phyloP scores from a whole-genome alignment of 2,329 filamentous ascomycete genomes.

The Fusarium burgessii region DNA sequence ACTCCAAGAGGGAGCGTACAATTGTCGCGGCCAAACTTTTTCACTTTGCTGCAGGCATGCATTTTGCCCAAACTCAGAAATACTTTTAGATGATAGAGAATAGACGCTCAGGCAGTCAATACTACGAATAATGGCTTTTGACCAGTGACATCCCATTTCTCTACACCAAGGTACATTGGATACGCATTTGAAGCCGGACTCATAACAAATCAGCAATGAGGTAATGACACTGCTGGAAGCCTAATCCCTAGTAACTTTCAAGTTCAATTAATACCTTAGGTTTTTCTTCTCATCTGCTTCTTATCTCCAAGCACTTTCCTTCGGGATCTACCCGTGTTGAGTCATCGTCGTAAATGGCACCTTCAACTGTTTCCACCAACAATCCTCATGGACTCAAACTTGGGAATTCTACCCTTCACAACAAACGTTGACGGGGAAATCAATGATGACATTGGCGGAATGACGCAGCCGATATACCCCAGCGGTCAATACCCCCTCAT shows the following conservation, averaged over 20 bases:
- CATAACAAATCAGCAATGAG: too few species aligned
- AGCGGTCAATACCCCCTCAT: background rate
- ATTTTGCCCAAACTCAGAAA: constrained; percentile 47
- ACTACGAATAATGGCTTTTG: too few species aligned
- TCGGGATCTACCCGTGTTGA: background rate
- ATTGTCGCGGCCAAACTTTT: constrained; percentile 46
- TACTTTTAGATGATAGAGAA: constrained; percentile 32
- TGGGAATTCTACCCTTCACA: background rate
- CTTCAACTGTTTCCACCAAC: background rate
- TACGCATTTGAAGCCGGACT: too few species aligned
- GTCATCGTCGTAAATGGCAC: background rate
- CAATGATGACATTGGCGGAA: background rate
- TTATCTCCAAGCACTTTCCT: too few species aligned
- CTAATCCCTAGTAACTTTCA: too few species aligned
- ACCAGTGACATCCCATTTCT: too few species aligned
- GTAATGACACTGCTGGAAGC: too few species aligned
- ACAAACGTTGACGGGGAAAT: background rate
- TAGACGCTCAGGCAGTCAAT: background rate
- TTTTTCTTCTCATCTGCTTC: too few species aligned
- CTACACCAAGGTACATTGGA: too few species aligned
- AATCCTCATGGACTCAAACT: background rate
- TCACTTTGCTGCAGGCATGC: constrained; percentile 47
- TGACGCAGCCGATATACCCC: background rate
- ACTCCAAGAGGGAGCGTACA: constrained; percentile 42
- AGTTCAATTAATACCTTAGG: too few species aligned